Percentiles rank a stretch among this genome's conserved stretches.
phyloP scores from a whole-genome alignment of 257 asterid genomes.

The Solanum sejunctum region DNA sequence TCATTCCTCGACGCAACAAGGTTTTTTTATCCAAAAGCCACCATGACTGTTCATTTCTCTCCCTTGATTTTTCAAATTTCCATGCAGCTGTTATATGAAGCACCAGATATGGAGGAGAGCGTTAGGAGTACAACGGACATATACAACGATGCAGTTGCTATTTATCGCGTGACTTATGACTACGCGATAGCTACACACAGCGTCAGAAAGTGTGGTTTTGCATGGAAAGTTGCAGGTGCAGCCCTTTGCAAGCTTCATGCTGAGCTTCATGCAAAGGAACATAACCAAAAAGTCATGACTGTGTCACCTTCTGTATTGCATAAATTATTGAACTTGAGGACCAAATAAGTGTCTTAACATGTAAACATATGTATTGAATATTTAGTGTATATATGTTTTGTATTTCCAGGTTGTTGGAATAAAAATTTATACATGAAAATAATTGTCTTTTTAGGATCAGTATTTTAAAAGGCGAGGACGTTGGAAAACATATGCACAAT shows the following conservation, averaged over 20 bases:
- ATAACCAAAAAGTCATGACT: slow-evolving; percentile 22
- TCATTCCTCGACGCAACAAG: background rate
- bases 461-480: too few relatives aligned
- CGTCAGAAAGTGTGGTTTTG: slow-evolving; percentile 39
- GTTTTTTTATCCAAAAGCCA: too few relatives aligned
- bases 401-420: background rate
- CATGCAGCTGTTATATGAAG: slow-evolving; percentile 57
- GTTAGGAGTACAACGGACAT: slow-evolving; percentile 11
- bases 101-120: slow-evolving; percentile 49
- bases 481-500: too few relatives aligned
- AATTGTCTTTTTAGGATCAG: too few relatives aligned
- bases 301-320: slow-evolving; percentile 40
- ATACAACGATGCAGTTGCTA: slow-evolving; percentile 49
- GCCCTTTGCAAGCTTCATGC: slow-evolving; percentile 41
- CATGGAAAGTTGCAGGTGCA: slow-evolving; percentile 69
- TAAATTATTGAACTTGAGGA: slow-evolving; percentile 22
- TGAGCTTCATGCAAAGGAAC: slow-evolving; percentile 6
- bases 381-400: background rate
- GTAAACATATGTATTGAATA: background rate
- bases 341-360: background rate
- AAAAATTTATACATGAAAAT: background rate
- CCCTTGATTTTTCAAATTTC: background rate
- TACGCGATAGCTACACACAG: slow-evolving; percentile 6
- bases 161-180: slow-evolving; percentile 41
- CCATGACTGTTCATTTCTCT: background rate